Base-by-base conservation (phyloP, 208 protist species). In the Giardia muris region DNA sequence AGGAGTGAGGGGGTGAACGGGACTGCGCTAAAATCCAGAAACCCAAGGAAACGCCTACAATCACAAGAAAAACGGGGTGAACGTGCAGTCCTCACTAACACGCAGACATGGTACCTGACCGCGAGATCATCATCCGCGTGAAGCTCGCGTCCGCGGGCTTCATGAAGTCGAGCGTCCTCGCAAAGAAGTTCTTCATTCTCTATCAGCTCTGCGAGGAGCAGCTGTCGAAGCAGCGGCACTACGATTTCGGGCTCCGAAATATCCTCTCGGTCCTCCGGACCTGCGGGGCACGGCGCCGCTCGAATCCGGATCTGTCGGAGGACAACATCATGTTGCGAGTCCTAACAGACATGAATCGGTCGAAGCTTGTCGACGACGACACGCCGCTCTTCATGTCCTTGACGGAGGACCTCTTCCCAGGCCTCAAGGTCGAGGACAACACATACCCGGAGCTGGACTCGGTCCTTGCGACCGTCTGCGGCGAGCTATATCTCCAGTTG, bases 101-200 rank as follows among this genome's bases (percentile, higher is more conserved):
- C n/a, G n/a, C n/a, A n/a, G n/a, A 91, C 89, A 99, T 99, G 97
- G 97, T 98, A 93, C 98, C 98, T n/a, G 97, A 99, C 95, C 94
- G 96, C 42, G 95, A 97, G 94, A 97, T 97, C 45, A 98, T 98
- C 94, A 98, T 98, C 96, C 91, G 94, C 43, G 96, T 97, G 2
- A 96, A 96, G 92, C 94, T 97, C 0, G 96, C 96, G 46, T 94
- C 96, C 2, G 87, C 89, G 57, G 96, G 96, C 44, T 97, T 96
- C 94, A 67, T 93, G 57, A 89, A 96, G 0, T 95, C 95, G 92
- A 46, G 90, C 42, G 48, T 93, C 22, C 94, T 97, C 4, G 93
- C 96, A 0, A 94, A 96, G 93, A 97, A 97, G 94, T 97, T 97
- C 93, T 93, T 94, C 89, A 76, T 96, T 45, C 94, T 97, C 1